Evolutionary conservation across 192 early-diverging fungal genomes (phyloP), one percentile per base, ranked within the genome.

Genomic region (Gaertneriomyces sp.): DNA sequence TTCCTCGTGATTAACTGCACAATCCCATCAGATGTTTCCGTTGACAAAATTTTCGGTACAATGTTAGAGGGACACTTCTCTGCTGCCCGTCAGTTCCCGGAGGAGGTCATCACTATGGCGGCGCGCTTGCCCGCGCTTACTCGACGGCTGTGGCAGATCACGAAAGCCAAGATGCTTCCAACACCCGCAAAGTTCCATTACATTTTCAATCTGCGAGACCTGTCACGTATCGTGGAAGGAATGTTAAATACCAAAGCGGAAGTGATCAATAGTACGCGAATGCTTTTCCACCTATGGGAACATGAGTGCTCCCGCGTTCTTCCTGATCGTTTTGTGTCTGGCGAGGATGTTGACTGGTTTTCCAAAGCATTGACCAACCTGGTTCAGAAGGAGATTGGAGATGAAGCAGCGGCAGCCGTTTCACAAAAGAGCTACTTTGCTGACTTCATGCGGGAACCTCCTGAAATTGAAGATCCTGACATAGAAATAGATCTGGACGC

Each of bases 181-280:
- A 87, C 85, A 0, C 85, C 85, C 25, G 85, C 85, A 4, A 86
- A 86, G 58, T 86, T 86, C 75, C 85, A 86, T 72, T 86, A 86
- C 57, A 86, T 83, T 58, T 86, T 86, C 73, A 86, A 86, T 56
- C 63, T 86, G 56, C 78, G 85, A 69, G 85, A 86, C 56, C 64
- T 86, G 68, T 75, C 75, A 42, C 71, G 83, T 44, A 86, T 86
- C 56, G 58, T 84, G 45, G 83, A 86, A 60, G 85, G 85, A 19
- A 83, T 86, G 85, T 62, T 86, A 17, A 81, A 75, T 50, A 63
- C 79, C 2, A 81, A 80, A 25, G 60, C 76, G 6, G 85, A 86
- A 60, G 75, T 77, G 16, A 80, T 86, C 56, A 71, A 61, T 54
- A 74, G 57, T 53, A 58, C 68, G 41, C 81, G 84, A 45, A 55